Base-by-base conservation (phyloP, 2,329 filamentous ascomycete genomes). In the Arthrinium phaeospermum region DNA sequence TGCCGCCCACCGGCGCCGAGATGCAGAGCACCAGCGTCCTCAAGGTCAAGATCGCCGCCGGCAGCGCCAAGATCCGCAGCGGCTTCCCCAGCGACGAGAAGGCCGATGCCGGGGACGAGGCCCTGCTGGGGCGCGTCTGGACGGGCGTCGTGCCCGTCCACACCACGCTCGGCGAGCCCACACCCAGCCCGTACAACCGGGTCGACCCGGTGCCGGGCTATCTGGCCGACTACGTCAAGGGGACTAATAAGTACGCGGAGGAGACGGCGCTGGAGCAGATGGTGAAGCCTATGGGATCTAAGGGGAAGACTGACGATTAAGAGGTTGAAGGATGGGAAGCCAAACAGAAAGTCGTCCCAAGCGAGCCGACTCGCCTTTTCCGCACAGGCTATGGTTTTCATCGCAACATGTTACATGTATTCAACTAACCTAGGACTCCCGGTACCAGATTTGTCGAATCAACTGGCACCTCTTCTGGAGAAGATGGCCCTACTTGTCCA, bases 11-110 rank as follows among this genome's bases (percentile, higher is more conserved):
- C 64, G 86, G 86, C 67, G 90, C 91, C 14, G 94, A 97, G 85
- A 88, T 96, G 86, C 89, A 90, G 73, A 91, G 89, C 72, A 97
- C 94, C 0, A 88, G 89, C 61, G 90, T 97, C 53, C 83, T 97
- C 72, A 90, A 87, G 74, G 90, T 97, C 14, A 86, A 82, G 68
- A 89, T 97, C 73, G 86, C 88, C 22, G 90, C 89, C 69, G 94
- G 93, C 5, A 95, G 92, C 78, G 93, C 91, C 41, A 97, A 97
- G 86, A 85, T 93, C 57, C 86, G 93, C 10, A 85, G 87, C 34
- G 93, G 93, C 0, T 86, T 86, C 51, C 91, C 93, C 1, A 86
- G 75, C 84, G 89, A 91, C 70, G 87, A 89, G 19, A 83, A 78
- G 72, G 81, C 78, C 19, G 89, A 91, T 73, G 70, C 85, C 73